Evolutionary conservation across 352 stramenopile genomes (phyloP).

Genomic region (Pythium aristosporum): DNA sequence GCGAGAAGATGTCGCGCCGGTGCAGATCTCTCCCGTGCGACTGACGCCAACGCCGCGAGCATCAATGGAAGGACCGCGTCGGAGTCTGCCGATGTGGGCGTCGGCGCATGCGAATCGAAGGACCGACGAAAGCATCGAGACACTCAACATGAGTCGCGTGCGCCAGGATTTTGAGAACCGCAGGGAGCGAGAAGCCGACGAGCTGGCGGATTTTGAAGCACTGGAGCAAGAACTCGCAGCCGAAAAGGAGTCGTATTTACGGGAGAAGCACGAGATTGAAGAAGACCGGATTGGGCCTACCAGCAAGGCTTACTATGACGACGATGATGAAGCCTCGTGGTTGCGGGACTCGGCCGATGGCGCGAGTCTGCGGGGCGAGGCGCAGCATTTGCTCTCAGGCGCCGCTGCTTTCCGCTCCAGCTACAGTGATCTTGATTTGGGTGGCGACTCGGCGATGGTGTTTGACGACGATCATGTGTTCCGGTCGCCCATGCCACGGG

Average conservation of each 20-base stretch:
- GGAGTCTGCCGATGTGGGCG: constrained; percentile 17
- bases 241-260: constrained; percentile 58
- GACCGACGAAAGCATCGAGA: constrained; percentile 46
- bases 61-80: neutral
- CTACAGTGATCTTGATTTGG: constrained; percentile 39
- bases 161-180: constrained; percentile 57
- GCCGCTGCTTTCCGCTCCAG: neutral
- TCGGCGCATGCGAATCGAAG: neutral
- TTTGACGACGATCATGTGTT: constrained; percentile 34
- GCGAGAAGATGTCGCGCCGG: neutral
- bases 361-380: constrained; percentile 2
- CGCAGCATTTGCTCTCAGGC: neutral
- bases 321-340: constrained; percentile 19
- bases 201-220: constrained; percentile 79
- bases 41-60: neutral
- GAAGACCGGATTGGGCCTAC: neutral
- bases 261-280: constrained; percentile 31
- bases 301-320: neutral
- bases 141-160: constrained; percentile 52
- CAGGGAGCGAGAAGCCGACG: constrained; percentile 56
- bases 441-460: constrained; percentile 44
- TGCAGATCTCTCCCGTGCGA: constrained; percentile 19
- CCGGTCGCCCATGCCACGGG: constrained; percentile 5
- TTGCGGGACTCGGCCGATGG: constrained; percentile 13
- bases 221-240: constrained; percentile 64